Conservation (phyloP, 257 asterid species). For the Lithospermum erythrorhizon region DNA sequence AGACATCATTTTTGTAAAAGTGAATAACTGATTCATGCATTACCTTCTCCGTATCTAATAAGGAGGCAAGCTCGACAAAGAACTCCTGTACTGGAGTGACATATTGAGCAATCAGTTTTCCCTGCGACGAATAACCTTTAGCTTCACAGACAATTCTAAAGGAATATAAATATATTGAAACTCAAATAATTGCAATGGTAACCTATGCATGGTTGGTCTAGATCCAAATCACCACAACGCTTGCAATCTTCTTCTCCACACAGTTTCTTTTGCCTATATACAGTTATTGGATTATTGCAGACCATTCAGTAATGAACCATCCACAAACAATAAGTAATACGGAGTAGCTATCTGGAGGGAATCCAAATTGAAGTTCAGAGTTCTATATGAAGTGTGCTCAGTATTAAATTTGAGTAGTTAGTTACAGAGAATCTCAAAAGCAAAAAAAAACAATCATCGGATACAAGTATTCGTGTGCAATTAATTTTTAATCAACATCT, state of each 20-base stretch:
- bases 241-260: conserved; percentile 90
- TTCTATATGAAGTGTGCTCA: too few relatives aligned
- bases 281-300: background rate
- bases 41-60: conserved; percentile 87
- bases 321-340: background rate
- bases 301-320: background rate
- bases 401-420: too few relatives aligned
- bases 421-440: too few relatives aligned
- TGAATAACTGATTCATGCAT: conserved; percentile 2
- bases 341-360: background rate
- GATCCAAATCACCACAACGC: conserved; percentile 60
- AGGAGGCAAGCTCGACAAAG: conserved; percentile 80
- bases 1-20: too few relatives aligned
- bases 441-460: too few relatives aligned
- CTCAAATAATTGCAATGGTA: conserved; percentile 10
- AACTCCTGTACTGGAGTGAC: conserved; percentile 66
- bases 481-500: background rate
- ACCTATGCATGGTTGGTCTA: conserved; percentile 67
- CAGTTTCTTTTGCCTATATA: conserved; percentile 67
- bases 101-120: conserved; percentile 71
- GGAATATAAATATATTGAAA: background rate
- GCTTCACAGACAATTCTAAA: conserved; percentile 2
- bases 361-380: background rate
- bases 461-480: too few relatives aligned
- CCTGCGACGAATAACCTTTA: conserved; percentile 30